Base-by-base conservation (phyloP, 805 yeast species). In the Yarrowia deformans region DNA sequence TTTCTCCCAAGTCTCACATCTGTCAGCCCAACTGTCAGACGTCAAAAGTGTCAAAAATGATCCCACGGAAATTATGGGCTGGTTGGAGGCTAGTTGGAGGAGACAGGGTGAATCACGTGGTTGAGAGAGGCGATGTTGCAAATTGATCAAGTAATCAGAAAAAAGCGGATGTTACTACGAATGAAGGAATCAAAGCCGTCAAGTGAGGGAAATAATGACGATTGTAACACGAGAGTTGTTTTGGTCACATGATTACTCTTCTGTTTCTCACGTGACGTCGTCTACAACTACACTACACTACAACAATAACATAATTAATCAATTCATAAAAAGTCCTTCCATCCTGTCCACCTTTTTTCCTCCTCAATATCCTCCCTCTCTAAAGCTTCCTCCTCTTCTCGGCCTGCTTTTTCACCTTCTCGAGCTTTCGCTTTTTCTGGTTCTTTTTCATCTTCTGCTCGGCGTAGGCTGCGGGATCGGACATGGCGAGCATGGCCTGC, bases 381-480 rank as follows among this genome's bases (percentile, higher is more conserved):
- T 56, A 56, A 13, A 56, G 13, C 49, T 42, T 56, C 19, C 64
- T 8, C 5, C 64, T 8, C 64, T 56, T 56, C 32, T 56, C 64
- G 10, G 39, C 39, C 49, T 46, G 37, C 35, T 42, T 45, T 55
- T 61, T 61, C 29, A 37, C 56, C 48, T 63, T 63, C 56, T 63
- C 48, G n/a, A 56, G 19, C 63, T 56, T 56, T 37, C 93, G 87
- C 37, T 85, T 84, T 73, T 88, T 85, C 46, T 83, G 86, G 79
- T 93, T 96, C 77, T 90, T 91, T 79, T 83, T 88, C 74, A 91
- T 75, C 79, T 90, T 91, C 77, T 90, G 86, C 72, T 84, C 85
- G 1, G 97, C 95, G n/a, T 91, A 88, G 50, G 85, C 79, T 16
- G 90, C 97, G 0, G 98, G 98, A 4, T 89, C 90, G 23, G 83